Evolutionary conservation across 495 filamentous ascomycete genomes (phyloP), one percentile per base, ranked within the genome.

Genomic region (Cercophora scortea): DNA sequence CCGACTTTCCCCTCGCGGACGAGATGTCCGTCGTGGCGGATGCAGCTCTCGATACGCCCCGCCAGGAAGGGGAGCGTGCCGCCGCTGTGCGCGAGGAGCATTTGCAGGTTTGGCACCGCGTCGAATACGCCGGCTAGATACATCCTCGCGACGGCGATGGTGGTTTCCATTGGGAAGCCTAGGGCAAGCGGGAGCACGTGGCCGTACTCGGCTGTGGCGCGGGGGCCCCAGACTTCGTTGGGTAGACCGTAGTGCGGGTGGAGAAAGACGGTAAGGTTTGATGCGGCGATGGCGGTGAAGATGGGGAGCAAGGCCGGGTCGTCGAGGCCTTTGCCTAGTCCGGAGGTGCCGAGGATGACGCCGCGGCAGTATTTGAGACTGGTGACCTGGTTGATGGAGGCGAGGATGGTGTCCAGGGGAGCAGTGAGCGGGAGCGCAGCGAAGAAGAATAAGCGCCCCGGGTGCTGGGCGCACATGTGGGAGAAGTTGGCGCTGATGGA

Each of bases 161-260:
- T 95, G 0, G 92, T 97, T 64, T 97, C 92, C 39, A 97, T 75
- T 1, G 92, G 92, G 62, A 96, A 97, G 4, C 92, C 91, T 2
- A 97, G 65, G 0, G 89, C 87, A 4, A 97, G 72, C 1, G 90
- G 87, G 13, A 96, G 76, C 9, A 96, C 90, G 66, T 96, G 90
- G 0, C 92, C 91, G 68, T 93, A 96, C 45, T 87, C 83, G 19
- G 61, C 71, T 0, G 56, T 61, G 5, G 77, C 80, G 13, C 84
- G 72, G 8, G 77, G 77, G 0, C 92, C 92, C 68, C 85, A 96
- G 9, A 94, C 90, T 15, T 79, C 76, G 47, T 76, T 75, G 0
- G 89, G 90, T 0, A 97, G 76, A 3, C 92, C 92, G 63, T 97
- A 96, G 68, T 96, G 92, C 35, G 92, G 92, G 66, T 97, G 92